Conservation (phyloP, 2,329 filamentous ascomycete genomes). For the Apiospora koreana region DNA sequence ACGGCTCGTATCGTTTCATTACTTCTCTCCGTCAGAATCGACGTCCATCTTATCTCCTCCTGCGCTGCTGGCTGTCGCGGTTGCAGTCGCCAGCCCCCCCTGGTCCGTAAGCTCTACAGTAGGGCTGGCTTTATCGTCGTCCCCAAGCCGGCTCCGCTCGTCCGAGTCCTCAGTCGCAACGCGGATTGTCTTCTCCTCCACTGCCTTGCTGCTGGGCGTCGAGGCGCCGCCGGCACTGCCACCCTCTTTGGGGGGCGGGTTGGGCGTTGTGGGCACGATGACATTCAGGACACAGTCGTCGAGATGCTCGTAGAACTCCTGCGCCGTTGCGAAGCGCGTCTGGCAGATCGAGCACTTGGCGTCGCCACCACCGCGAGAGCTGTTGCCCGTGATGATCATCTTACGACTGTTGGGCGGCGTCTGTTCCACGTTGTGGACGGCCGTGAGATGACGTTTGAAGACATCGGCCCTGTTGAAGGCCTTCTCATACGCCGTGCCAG, state of each 20-base stretch:
- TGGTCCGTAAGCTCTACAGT: constrained; percentile 20
- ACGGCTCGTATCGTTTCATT: background rate
- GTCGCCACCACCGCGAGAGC: constrained; percentile 49
- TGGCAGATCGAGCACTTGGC: constrained; percentile 91
- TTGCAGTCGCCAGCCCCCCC: background rate
- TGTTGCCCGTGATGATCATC: constrained; percentile 44
- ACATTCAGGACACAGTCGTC: constrained; percentile 66
- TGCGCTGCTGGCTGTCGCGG: constrained; percentile 8
- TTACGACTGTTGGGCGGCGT: constrained; percentile 89
- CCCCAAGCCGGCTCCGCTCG: background rate
- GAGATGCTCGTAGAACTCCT: constrained; percentile 97
- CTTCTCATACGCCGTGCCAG: constrained; percentile 87
- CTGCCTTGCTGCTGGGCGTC: constrained; percentile 20
- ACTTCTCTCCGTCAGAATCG: constrained; percentile 29
- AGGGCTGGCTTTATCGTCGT: constrained; percentile 5
- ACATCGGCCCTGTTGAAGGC: constrained; percentile 95
- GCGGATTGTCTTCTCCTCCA: constrained; percentile 16
- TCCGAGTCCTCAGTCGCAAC: background rate
- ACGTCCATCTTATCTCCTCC: constrained; percentile 32
- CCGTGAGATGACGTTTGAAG: constrained; percentile 91
- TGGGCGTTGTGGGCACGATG: constrained; percentile 50
- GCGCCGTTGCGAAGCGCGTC: constrained; percentile 76
- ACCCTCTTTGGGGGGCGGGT: constrained; percentile 29
- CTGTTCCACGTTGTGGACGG: constrained; percentile 90
- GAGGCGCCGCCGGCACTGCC: constrained; percentile 20